These are phyloP conservation scores for Silene noctiflora DNA, from an alignment of 179 eudicot species.

Conservation along the genomic window DNA sequence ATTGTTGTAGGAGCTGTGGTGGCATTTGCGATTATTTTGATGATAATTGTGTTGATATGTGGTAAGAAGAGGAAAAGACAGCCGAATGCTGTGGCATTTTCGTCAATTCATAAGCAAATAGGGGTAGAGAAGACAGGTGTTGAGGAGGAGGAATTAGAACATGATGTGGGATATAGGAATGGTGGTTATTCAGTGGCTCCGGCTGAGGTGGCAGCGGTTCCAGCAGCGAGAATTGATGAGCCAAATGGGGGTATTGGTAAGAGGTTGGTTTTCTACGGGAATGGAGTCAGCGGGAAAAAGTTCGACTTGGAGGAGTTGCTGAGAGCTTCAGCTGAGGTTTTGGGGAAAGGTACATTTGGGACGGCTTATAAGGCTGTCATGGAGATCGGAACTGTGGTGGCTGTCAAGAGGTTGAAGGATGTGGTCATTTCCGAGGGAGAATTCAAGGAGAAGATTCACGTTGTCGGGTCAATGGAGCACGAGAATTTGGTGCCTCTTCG, in stretches of 20 bases:
- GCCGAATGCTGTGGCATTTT: slow-evolving; percentile 24
- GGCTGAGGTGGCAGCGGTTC: slow-evolving; percentile 30
- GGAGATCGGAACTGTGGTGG: slow-evolving; percentile 41
- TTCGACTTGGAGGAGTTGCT: slow-evolving; percentile 47
- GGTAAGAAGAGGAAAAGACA: slow-evolving; percentile 26
- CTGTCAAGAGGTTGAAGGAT: slow-evolving; percentile 48
- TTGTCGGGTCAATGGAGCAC: slow-evolving; percentile 37
- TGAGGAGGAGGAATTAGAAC: slow-evolving; percentile 13
- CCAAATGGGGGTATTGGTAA: slow-evolving; percentile 22
- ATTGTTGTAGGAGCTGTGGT: slow-evolving; percentile 39
- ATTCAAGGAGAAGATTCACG: slow-evolving; percentile 43
- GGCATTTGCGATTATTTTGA: slow-evolving; percentile 33
- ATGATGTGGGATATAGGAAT: slow-evolving; percentile 25
- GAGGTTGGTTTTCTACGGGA: slow-evolving; percentile 43
- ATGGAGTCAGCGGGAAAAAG: slow-evolving; percentile 29
- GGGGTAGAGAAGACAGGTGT: slow-evolving; percentile 23
- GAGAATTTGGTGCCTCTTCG: slow-evolving; percentile 38
- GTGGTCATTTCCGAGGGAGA: slow-evolving; percentile 32
- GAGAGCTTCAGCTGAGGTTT: slow-evolving; percentile 47
- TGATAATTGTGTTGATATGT: slow-evolving; percentile 30
- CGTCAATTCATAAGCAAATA: slow-evolving; percentile 27
- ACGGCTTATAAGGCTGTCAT: slow-evolving; percentile 46
- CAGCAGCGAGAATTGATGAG: neutral
- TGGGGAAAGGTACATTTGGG: slow-evolving; percentile 48
- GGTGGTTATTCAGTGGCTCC: slow-evolving; percentile 31